Evolutionary conservation across 2,329 filamentous ascomycete species (phyloP).

Genomic region (Colletotrichum sp.): DNA sequence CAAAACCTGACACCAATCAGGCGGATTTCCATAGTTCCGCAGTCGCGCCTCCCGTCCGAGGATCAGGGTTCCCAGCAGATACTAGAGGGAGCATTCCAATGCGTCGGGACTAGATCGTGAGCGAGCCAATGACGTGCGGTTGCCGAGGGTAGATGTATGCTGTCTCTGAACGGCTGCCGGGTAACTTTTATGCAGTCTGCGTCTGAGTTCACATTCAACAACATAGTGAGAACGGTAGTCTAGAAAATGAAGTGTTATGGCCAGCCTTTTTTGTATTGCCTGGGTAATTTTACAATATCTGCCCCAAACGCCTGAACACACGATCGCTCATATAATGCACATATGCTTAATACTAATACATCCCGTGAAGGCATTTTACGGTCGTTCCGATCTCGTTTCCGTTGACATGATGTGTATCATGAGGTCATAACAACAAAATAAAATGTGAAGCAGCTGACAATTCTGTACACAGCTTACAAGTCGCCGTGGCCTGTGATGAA

Average conservation of each 20-base stretch:
- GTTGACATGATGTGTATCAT: background rate
- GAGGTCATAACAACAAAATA: background rate
- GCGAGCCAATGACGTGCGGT: background rate
- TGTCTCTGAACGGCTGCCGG: background rate
- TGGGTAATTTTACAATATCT: background rate
- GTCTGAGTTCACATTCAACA: background rate
- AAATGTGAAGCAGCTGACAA: background rate
- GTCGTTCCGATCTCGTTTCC: background rate
- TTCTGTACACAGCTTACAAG: background rate
- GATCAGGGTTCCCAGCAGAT: background rate
- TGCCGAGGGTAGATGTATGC: background rate
- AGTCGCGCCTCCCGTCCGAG: background rate
- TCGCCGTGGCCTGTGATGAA: constrained; percentile 3
- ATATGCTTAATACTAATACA: background rate
- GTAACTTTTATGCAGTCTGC: background rate
- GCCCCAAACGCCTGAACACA: background rate
- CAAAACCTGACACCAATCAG: background rate
- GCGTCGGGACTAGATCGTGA: background rate
- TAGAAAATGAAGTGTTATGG: background rate
- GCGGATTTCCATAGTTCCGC: background rate
- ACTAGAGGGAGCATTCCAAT: background rate
- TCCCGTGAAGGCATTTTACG: background rate
- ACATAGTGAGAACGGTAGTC: background rate
- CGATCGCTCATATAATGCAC: background rate
- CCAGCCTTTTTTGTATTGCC: background rate